Conservation (phyloP, 2,329 filamentous ascomycete genomes). For the Septoria petroselini region DNA sequence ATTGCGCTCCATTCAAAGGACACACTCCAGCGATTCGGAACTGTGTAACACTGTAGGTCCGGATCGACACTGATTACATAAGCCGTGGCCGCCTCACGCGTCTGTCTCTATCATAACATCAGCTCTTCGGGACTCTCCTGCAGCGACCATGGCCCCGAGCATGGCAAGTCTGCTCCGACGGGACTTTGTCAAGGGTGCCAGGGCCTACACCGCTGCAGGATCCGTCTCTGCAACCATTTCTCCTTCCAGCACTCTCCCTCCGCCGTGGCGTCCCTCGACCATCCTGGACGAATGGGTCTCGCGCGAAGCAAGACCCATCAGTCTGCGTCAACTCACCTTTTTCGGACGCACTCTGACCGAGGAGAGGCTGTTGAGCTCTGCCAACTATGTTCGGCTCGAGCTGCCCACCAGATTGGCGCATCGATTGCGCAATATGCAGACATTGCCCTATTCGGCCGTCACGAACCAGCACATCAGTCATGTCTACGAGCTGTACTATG, state of each 20-base stretch:
- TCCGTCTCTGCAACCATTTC: conserved; percentile 5
- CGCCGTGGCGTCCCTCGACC: conserved; percentile 58
- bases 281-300: conserved; percentile 77
- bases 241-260: conserved; percentile 37
- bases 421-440: conserved; percentile 94
- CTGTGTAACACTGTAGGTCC: no score
- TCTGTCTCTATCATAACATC: background rate
- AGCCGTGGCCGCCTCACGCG: no score
- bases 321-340: conserved; percentile 91
- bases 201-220: conserved; percentile 22
- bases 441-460: conserved; percentile 89
- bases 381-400: conserved; percentile 96
- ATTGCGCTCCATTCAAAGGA: no score
- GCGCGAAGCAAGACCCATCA: conserved; percentile 90
- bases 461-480: conserved; percentile 92
- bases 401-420: conserved; percentile 87
- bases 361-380: conserved; percentile 81
- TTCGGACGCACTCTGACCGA: conserved; percentile 94
- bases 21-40: no score
- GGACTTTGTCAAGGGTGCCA: conserved; percentile 11
- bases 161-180: conserved; percentile 6
- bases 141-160: background rate
- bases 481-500: conserved; percentile 95
- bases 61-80: no score
- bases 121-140: background rate